Base-by-base conservation (phyloP, 2,329 filamentous ascomycete genomes). In the Mycosphaerella sp. region DNA sequence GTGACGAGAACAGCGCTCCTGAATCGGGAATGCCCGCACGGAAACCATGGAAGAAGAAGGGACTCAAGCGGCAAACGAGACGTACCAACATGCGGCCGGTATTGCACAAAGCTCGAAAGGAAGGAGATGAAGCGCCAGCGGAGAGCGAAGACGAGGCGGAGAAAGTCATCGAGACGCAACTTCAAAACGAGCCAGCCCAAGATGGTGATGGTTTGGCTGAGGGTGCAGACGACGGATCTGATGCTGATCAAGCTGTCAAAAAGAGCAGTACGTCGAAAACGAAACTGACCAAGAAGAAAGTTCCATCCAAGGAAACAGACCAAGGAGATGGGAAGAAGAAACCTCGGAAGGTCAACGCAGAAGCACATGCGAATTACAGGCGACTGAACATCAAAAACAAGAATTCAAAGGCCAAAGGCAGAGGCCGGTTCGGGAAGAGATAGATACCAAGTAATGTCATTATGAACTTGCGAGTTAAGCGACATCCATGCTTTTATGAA, bases 41-140 rank as follows among this genome's bases (percentile, higher is more conserved):
- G 38, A 80, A 78, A 51, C 71, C 81, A 1, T 92, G 80, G 75
- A 92, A 91, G 77, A 93, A 93, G 79, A 88, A 87, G 74, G 87
- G 87, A 0, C 80, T 87, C 67, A 93, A 93, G 75, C 78, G 88
- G 57, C 89, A 87, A 52, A 92, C 88, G 2, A 77, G 84, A 58
- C 75, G 78, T 45, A 77, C 80, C 52, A 89, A 84, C 56, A 87
- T 69, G 64, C 61, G 61, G 59, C 68, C 68, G 8, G 64, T 68
- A 8, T 21, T 66, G 23, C 66, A 68, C 48, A 67, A 65, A 42
- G 47, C 67, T 11, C 56, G 59, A 54, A 69, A 68, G 52, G 56
- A 56, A 14, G 55, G 48, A 6, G 57, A 53, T 4, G 53, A 48
- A 6, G 57, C 57, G 41, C 29, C 10, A 43, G 59, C 31, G 6